Evolutionary conservation across 352 stramenopile species (phyloP).

Genomic region (Phytophthora chlamydospora): DNA sequence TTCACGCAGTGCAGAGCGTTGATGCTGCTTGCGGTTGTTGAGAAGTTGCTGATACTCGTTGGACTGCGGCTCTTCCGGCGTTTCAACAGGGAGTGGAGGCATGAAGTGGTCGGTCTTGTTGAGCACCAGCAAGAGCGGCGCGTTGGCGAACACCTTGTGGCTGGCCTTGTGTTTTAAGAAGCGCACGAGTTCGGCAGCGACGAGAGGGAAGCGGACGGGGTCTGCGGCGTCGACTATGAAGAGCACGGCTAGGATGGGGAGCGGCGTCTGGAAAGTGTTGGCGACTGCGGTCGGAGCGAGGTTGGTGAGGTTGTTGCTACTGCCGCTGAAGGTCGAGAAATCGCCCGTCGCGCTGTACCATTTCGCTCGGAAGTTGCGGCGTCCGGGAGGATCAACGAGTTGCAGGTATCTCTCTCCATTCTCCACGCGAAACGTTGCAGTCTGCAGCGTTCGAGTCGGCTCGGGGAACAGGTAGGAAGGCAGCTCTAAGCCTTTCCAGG

Average conservation of each 20-base stretch:
- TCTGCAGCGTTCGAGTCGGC: conserved; percentile 31
- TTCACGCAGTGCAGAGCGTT: conserved; percentile 36
- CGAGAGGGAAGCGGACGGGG: conserved; percentile 51
- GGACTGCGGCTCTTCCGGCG: conserved; percentile 19
- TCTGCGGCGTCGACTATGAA: conserved; percentile 64
- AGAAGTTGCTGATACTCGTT: conserved; percentile 33
- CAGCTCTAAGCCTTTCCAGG: conserved; percentile 16
- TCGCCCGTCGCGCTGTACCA: conserved; percentile 38
- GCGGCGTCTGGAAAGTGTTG: conserved; percentile 10
- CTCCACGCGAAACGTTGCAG: conserved; percentile 47
- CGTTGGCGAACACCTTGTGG: conserved; percentile 32
- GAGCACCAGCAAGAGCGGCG: conserved; percentile 57
- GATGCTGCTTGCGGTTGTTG: conserved; percentile 28
- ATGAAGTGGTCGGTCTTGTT: conserved; percentile 62
- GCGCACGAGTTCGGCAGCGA: conserved; percentile 54
- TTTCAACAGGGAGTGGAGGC: conserved; percentile 8
- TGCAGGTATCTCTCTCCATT: conserved; percentile 47
- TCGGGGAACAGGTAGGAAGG: conserved; percentile 35
- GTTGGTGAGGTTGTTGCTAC: conserved; percentile 30
- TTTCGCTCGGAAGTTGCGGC: conserved; percentile 38
- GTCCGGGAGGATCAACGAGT: conserved; percentile 51
- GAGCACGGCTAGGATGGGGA: conserved; percentile 50
- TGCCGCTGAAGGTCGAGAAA: conserved; percentile 12
- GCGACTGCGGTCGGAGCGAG: conserved; percentile 13
- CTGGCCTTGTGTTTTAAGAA: conserved; percentile 48